Base-by-base conservation (phyloP, 2,329 filamentous ascomycete species). In the Lecanosticta acicola region DNA sequence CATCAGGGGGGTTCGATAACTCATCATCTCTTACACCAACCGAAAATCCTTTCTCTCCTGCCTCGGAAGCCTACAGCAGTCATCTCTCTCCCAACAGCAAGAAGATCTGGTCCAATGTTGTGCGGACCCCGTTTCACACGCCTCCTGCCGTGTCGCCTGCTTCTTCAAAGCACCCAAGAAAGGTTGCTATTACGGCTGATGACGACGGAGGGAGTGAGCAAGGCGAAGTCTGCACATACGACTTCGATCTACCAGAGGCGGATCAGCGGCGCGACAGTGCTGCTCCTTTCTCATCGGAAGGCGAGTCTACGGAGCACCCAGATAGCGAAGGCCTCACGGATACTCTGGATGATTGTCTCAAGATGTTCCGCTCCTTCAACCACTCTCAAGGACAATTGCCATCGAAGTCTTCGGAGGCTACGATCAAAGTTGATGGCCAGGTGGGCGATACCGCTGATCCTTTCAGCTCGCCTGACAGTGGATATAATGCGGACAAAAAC, bases 281-380 rank as follows among this genome's bases (percentile, higher is more conserved):
- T 11, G 7, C 24, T 7, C 24, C 24, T 7, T 7, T 11, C 11
- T 29, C 24, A 11, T 29, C 35, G 17, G 16, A 37, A 37, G 13
- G 35, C 18, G n/a, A n/a, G n/a, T 19, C 8, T 37, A 5, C 35
- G 11, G n/a, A 8, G 14, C 11, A 11, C 35, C 3, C 8, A 5
- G 35, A 8, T 29, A 14, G 14, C 26, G 13, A 29, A 41, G 17
- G 11, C 11, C 24, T 29, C 7, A 29, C 24, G 7, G 39, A 41
- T 17, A 19, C 39, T 13, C 29, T 41, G 3, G 26, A 41, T 17
- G 39, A 41, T 11, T 41, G 39, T 19, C 29, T 41, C n/a, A 29
- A 41, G 26, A 41, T 41, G 39, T 41, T 41, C 14, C 39, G 32
- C n/a, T 19, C 29, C 18, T 41, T 18, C 39, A 41, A 41, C 39